Conservation (phyloP, 2,329 filamentous ascomycete genomes). For the Paracorniculantispora psalliotae region DNA sequence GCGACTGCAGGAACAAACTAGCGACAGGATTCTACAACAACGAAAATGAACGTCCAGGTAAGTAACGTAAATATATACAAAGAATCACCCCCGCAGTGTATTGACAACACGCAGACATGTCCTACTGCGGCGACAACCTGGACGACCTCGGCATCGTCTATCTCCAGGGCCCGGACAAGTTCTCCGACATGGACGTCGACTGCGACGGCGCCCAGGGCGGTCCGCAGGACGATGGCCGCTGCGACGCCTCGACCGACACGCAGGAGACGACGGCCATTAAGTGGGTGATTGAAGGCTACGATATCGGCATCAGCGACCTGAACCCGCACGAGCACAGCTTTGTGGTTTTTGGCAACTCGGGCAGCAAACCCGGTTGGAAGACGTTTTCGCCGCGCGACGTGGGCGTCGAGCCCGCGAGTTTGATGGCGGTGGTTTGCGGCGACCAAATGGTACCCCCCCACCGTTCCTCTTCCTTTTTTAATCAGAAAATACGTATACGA, state of each 20-base stretch:
- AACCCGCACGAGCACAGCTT: slow-evolving; percentile 43
- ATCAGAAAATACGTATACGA: too few species aligned
- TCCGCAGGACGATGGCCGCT: slow-evolving; percentile 27
- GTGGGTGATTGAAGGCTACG: slow-evolving; percentile 25
- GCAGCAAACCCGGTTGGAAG: slow-evolving; percentile 18
- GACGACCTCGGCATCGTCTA: neutral
- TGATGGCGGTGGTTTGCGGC: slow-evolving; percentile 46
- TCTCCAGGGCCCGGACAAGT: neutral
- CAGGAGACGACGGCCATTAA: slow-evolving; percentile 38
- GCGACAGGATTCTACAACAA: neutral
- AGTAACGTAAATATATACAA: too few species aligned
- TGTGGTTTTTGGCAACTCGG: slow-evolving; percentile 42
- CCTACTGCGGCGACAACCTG: neutral
- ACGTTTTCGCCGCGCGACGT: slow-evolving; percentile 30
- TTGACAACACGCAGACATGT: neutral
- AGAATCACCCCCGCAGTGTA: too few species aligned
- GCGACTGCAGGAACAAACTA: neutral
- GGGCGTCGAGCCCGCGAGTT: slow-evolving; percentile 39
- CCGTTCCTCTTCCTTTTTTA: too few species aligned
- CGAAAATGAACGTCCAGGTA: neutral
- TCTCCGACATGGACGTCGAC: slow-evolving; percentile 43
- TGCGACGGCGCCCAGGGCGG: slow-evolving; percentile 36
- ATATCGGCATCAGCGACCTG: slow-evolving; percentile 27
- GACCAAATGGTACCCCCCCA: slow-evolving; percentile 33
- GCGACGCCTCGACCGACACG: slow-evolving; percentile 29